Evolutionary conservation across 1,284 basidiomycete species (phyloP).

Genomic region (Ganoderma resinaceum): DNA sequence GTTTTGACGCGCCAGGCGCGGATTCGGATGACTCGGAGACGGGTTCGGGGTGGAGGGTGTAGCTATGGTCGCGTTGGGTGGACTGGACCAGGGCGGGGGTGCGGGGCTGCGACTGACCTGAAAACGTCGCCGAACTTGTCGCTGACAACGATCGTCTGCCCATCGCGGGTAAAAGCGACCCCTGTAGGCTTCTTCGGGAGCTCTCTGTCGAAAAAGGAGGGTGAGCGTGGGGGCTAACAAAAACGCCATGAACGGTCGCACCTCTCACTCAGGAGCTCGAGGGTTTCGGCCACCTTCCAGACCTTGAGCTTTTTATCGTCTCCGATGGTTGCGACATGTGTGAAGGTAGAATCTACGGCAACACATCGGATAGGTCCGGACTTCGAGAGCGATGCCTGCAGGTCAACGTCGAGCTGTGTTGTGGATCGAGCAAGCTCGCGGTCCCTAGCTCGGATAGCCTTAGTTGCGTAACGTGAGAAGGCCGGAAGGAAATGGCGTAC

Average conservation of each 20-base stretch:
- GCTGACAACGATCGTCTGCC: slow-evolving; percentile 69
- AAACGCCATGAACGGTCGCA: slow-evolving; percentile 39
- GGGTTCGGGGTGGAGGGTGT: slow-evolving; percentile 46
- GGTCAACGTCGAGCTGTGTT: slow-evolving; percentile 39
- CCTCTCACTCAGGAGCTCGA: slow-evolving; percentile 69
- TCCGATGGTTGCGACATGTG: slow-evolving; percentile 67
- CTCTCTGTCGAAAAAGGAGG: slow-evolving; percentile 53
- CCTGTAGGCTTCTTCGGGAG: slow-evolving; percentile 80
- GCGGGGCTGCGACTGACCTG: slow-evolving; percentile 53
- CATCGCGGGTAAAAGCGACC: slow-evolving; percentile 63
- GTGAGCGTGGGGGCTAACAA: too few species aligned
- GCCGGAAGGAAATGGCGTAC: slow-evolving; percentile 16
- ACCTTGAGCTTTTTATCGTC: slow-evolving; percentile 86
- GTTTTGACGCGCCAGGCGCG: slow-evolving; percentile 30
- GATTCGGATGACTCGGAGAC: slow-evolving; percentile 9
- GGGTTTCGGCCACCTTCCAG: slow-evolving; percentile 62
- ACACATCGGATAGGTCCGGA: slow-evolving; percentile 69
- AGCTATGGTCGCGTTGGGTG: slow-evolving; percentile 46
- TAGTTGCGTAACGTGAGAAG: not conserved
- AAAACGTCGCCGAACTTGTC: slow-evolving; percentile 92
- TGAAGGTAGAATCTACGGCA: slow-evolving; percentile 55
- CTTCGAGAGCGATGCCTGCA: slow-evolving; percentile 46
- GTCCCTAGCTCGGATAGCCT: slow-evolving; percentile 49
- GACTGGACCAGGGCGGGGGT: not conserved
- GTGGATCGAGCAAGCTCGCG: slow-evolving; percentile 61